phyloP scores from a whole-genome alignment of 495 filamentous ascomycete genomes.

The Parathielavia appendiculata region DNA sequence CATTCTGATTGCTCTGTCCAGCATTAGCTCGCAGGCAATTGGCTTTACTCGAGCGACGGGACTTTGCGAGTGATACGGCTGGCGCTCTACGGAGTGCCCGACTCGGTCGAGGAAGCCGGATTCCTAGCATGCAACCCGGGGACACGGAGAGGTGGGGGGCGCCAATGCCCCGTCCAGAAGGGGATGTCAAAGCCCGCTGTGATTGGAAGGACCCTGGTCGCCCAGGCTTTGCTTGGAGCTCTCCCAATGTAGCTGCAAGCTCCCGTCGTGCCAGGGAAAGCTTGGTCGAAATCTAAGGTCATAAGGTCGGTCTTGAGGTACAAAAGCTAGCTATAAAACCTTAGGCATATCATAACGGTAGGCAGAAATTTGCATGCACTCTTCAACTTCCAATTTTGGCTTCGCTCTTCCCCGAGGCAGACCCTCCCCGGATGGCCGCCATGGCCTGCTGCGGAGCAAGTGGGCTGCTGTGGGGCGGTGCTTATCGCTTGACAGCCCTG shows the following conservation, averaged over 20 bases:
- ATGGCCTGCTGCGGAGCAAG: neutral
- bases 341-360: too few relatives aligned
- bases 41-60: neutral
- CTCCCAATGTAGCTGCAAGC: slow-evolving; percentile 8
- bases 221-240: slow-evolving; percentile 12
- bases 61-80: slow-evolving; percentile 18
- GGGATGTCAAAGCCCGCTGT: slow-evolving; percentile 4
- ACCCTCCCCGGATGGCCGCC: neutral
- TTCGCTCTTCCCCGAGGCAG: neutral
- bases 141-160: slow-evolving; percentile 23
- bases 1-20: neutral
- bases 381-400: too few relatives aligned
- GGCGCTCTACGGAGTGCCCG: slow-evolving; percentile 17
- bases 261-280: neutral
- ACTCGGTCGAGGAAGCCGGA: slow-evolving; percentile 28
- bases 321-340: too few relatives aligned
- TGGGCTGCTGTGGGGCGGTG: slow-evolving; percentile 1
- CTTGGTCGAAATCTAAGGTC: neutral
- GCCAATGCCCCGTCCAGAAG: slow-evolving; percentile 7
- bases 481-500: neutral
- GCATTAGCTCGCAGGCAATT: neutral
- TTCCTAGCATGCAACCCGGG: slow-evolving; percentile 14
- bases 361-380: too few relatives aligned
- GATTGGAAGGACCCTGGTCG: slow-evolving; percentile 20
- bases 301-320: too few relatives aligned